A percentile compares a stretch with the other conserved stretches of the same genome.
These are phyloP conservation scores for Starmerella floricola DNA, from an alignment of 805 yeast species.

Conservation along the genomic window DNA sequence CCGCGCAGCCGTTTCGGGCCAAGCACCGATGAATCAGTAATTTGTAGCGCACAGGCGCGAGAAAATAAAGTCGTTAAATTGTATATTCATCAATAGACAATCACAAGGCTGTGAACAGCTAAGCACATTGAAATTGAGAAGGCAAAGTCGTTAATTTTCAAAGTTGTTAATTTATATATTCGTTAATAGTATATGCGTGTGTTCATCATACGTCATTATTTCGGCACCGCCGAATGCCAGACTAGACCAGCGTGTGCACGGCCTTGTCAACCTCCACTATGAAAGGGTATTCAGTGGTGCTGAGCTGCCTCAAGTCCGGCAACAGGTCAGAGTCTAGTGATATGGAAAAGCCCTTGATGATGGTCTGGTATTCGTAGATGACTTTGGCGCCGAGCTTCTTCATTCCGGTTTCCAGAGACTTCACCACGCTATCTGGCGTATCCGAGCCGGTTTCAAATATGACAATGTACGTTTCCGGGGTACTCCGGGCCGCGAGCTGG, in stretches of 20 bases:
- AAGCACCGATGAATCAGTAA: too few species aligned
- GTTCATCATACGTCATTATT: not conserved
- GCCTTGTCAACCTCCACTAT: slow-evolving; percentile 37
- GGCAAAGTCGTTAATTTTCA: too few species aligned
- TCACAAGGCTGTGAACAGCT: too few species aligned
- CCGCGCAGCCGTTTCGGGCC: too few species aligned
- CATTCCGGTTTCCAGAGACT: slow-evolving; percentile 29
- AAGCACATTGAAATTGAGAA: too few species aligned
- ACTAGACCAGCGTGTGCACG: slow-evolving; percentile 20
- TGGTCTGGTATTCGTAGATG: slow-evolving; percentile 37
- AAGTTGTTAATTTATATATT: not conserved
- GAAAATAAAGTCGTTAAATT: too few species aligned
- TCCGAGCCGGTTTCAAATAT: slow-evolving; percentile 26
- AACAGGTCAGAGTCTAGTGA: slow-evolving; percentile 29
- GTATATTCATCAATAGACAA: too few species aligned
- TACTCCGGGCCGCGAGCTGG: not conserved
- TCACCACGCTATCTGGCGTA: slow-evolving; percentile 28
- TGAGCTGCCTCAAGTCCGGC: slow-evolving; percentile 17
- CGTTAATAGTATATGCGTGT: not conserved
- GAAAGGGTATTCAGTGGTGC: slow-evolving; percentile 30
- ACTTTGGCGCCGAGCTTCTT: slow-evolving; percentile 35
- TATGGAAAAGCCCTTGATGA: slow-evolving; percentile 40
- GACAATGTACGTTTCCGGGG: slow-evolving; percentile 21
- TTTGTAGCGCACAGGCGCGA: too few species aligned
- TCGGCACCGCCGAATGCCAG: too few species aligned